Base-by-base conservation (phyloP, 441 rosid genomes). In the Syzygium malaccense region DNA sequence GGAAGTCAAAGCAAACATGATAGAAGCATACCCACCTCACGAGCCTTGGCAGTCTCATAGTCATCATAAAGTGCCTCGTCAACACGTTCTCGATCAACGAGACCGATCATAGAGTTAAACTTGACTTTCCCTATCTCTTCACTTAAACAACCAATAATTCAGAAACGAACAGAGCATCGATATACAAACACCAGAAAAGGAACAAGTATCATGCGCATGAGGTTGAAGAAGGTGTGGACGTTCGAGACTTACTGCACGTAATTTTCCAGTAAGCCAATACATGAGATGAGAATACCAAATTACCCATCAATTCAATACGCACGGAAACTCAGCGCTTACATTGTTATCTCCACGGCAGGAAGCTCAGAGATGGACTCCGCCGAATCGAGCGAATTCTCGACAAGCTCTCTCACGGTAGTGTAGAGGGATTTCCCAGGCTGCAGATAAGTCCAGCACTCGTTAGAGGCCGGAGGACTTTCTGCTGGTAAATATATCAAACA, bases 71-170 rank as follows among this genome's bases (percentile, higher is more conserved):
- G 95, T 91, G 68, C 91, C 13, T 89, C 96, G 88, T 98, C 99
- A 88, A 98, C 94, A 88, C 99, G 98, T 88, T 98, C 99, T 32
- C 97, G 93, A 88, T 97, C 97, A 87, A 94, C 93, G 88, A 97
- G 99, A 89, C 99, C 99, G 90, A 98, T 98, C 99, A 98, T 96
- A 68, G 99, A 93, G 91, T 98, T 97, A 88, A 96, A 97, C 95
- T 96, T 96, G 88, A 94, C 93, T 92, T 94, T 98, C 86, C 93
- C 96, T 58, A 98, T 96, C 94, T 98, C 99, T 90, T 98, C 99
- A 79, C 99, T 98, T 90, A 88, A 94, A 86, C 85, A 93, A 79
- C 62, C 87, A 85, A 28, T n/a, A n/a, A 56, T 85, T 90, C 56
- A 88, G 79, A 85, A 86, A 64, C 19, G 68, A 89, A 57, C 26